These are phyloP conservation scores for Trichocladium uniseriatum DNA, from an alignment of 495 filamentous ascomycete species.

Conservation along the genomic window DNA sequence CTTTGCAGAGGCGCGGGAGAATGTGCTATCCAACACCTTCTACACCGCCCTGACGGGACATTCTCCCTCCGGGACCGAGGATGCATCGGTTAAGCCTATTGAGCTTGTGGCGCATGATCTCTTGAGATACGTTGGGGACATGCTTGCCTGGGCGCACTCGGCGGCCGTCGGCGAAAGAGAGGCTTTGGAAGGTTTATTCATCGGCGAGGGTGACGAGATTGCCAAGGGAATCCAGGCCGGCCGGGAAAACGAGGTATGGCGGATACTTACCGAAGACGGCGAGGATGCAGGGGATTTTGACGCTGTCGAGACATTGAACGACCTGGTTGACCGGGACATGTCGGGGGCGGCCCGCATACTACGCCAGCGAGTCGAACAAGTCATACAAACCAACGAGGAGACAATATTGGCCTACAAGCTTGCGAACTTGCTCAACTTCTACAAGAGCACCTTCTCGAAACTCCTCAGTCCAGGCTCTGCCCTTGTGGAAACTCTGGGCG, in stretches of 20 bases:
- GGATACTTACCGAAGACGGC: constrained; percentile 47
- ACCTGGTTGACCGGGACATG: constrained; percentile 80
- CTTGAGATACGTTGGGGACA: constrained; percentile 87
- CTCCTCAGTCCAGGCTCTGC: constrained; percentile 61
- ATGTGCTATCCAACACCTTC: constrained; percentile 82
- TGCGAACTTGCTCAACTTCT: constrained; percentile 81
- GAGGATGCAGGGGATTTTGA: constrained; percentile 58
- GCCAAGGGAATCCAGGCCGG: constrained; percentile 78
- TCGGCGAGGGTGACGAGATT: constrained; percentile 85
- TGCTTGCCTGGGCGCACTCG: constrained; percentile 96
- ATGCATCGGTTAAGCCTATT: constrained; percentile 70
- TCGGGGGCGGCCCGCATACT: constrained; percentile 67
- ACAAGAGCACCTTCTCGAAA: constrained; percentile 72
- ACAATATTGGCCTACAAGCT: constrained; percentile 82
- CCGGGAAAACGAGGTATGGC: constrained; percentile 81
- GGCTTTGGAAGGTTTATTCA: constrained; percentile 82
- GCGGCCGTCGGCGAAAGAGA: constrained; percentile 89
- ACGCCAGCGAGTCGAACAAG: constrained; percentile 77
- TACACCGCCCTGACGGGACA: constrained; percentile 81
- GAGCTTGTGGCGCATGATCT: constrained; percentile 90
- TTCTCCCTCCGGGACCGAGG: constrained; percentile 33
- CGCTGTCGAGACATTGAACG: constrained; percentile 71
- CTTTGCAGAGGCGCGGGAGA: constrained; percentile 84
- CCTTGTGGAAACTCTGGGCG: constrained; percentile 57
- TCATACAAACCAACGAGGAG: constrained; percentile 87